Conservation (phyloP, 768 basidiomycete species). For the Termitomyces sp. region DNA sequence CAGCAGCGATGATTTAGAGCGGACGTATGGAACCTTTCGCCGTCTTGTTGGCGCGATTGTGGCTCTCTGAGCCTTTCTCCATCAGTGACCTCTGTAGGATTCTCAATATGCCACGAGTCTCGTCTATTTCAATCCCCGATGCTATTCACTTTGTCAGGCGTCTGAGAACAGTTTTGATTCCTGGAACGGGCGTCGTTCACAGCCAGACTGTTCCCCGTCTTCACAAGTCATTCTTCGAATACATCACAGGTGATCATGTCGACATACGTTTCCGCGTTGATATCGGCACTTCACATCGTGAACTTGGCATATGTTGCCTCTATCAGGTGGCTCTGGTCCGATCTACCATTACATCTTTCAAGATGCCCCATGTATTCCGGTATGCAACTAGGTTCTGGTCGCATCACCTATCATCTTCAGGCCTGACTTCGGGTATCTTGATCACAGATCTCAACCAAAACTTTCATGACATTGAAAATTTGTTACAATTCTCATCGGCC, state of each 20-base stretch:
- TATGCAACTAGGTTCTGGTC: slow-evolving; percentile 7
- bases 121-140: slow-evolving; percentile 2
- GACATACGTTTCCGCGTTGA: slow-evolving; percentile 3
- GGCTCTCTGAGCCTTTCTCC: slow-evolving; percentile 7
- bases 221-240: slow-evolving; percentile 17
- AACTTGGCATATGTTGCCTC: slow-evolving; percentile 9
- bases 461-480: background rate
- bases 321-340: background rate
- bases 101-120: slow-evolving; percentile 5
- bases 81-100: slow-evolving; percentile 6
- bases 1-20: background rate
- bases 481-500: background rate
- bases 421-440: background rate
- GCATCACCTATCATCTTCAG: background rate
- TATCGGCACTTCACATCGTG: background rate
- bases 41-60: too few species aligned
- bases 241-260: slow-evolving; percentile 8
- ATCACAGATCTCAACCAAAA: background rate
- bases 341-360: background rate
- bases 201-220: slow-evolving; percentile 13
- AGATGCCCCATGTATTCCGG: background rate
- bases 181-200: slow-evolving; percentile 8
- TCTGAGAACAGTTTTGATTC: slow-evolving; percentile 15
- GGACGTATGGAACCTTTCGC: background rate
- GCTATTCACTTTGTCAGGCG: slow-evolving; percentile 11